Base-by-base conservation (phyloP, 108 stramenopile species). In the Schizochytrium sp. region DNA sequence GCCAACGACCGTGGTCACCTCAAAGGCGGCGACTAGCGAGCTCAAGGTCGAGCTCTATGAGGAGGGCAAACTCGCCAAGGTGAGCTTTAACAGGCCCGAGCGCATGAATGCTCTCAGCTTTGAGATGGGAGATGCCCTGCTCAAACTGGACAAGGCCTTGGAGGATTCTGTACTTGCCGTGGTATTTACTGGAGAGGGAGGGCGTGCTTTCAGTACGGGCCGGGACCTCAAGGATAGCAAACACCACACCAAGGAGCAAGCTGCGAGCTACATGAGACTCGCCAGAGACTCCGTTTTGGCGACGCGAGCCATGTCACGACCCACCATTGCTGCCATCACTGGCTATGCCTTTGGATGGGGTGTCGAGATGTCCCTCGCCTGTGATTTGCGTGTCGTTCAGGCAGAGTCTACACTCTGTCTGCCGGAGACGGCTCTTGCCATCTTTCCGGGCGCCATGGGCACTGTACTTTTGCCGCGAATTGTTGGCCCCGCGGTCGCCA, bases 301-400 rank as follows among this genome's bases (percentile, higher is more conserved):
- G 18, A 43, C 10, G 21, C 10, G 28, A 10, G 44, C 60, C 1
- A 34, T 88, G 69, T 48, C 44, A 0, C 29, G n/a, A 10, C 88
- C 88, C 0, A 88, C 88, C 6, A 51, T 88, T 28, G 88, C 88
- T n/a, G 60, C 60, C 19, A 51, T 88, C 25, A 88, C n/a, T 6
- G 88, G 88, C 19, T 60, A 28, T 58, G 88, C 88, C 14, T 88
- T 58, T 72, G 88, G 88, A 5, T 88, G 88, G 88, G 88, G 88
- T 18, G 48, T 88, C 44, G 88, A 88, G 69, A n/a, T 88, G n/a
- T 18, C 88, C 5, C 88, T 88, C n/a, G 88, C 88, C 6, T 88
- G 88, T 69, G 88, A 88, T 44, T 8, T 88, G 5, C 41, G 88
- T 16, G 88, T 88, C 23, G 71, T 69, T 5, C 14, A 41, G 14